Evolutionary conservation across 2,329 filamentous ascomycete genomes (phyloP).

Genomic region (Mycosphaerella arachidis): DNA sequence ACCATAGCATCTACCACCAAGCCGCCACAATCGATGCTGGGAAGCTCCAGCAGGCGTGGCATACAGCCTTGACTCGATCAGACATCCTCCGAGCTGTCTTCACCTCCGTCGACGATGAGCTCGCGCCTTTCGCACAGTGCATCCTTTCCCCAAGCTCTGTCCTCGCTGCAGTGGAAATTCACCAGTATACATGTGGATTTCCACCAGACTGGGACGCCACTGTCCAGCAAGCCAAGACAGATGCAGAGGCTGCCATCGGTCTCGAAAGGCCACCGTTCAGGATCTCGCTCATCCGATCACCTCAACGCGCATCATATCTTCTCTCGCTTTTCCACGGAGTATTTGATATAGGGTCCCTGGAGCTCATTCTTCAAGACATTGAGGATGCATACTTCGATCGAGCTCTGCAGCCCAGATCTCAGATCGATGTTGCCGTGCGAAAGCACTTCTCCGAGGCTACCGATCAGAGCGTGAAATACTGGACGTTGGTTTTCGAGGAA

Average conservation of each 20-base stretch:
- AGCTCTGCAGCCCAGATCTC: background rate
- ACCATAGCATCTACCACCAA: slow-evolving; percentile 57
- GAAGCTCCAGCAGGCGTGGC: slow-evolving; percentile 4
- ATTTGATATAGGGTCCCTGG: slow-evolving; percentile 14
- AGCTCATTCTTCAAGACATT: slow-evolving; percentile 11
- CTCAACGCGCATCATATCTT: background rate
- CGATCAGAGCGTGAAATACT: slow-evolving; percentile 4
- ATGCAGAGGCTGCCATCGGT: slow-evolving; percentile 7
- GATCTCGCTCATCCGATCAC: slow-evolving; percentile 3
- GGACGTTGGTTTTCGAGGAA: slow-evolving; percentile 2
- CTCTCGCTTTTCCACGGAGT: slow-evolving; percentile 14
- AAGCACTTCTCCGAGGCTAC: slow-evolving; percentile 5
- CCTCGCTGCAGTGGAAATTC: background rate
- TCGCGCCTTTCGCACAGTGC: slow-evolving; percentile 13
- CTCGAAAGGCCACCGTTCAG: slow-evolving; percentile 5
- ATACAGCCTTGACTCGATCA: background rate
- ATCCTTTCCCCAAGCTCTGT: background rate
- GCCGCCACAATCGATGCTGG: background rate
- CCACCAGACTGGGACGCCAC: background rate
- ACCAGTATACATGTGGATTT: background rate
- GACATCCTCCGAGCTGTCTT: slow-evolving; percentile 7
- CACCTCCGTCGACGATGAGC: slow-evolving; percentile 8
- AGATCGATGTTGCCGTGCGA: slow-evolving; percentile 5
- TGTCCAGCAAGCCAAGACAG: background rate
- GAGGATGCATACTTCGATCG: slow-evolving; percentile 2